Percentiles rank a stretch among this genome's conserved stretches.
These are phyloP conservation scores for Penicillium thymicola DNA, from an alignment of 2,329 filamentous ascomycete species.

Conservation along the genomic window DNA sequence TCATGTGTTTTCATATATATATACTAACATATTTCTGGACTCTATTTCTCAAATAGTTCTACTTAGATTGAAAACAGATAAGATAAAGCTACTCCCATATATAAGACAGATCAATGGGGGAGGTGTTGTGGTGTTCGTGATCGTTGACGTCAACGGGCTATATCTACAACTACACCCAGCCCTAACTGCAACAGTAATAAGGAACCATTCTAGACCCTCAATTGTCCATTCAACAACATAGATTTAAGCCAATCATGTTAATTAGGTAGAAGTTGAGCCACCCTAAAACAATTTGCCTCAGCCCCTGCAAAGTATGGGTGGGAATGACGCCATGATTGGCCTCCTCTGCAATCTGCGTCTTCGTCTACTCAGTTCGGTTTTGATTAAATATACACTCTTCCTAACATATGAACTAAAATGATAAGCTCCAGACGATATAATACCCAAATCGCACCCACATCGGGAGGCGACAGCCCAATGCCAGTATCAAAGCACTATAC, in stretches of 20 bases:
- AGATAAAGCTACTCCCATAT: neutral
- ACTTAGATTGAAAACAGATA: neutral
- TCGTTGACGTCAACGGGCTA: neutral
- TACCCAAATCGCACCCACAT: neutral
- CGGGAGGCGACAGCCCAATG: slow-evolving; percentile 3
- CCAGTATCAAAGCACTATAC: slow-evolving; percentile 7
- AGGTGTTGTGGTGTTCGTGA: neutral
- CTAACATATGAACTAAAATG: neutral
- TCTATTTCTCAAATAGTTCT: neutral
- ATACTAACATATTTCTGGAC: too few relatives aligned
- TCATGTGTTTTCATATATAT: neutral
- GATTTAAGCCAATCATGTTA: neutral
- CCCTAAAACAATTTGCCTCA: neutral
- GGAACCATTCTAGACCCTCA: neutral
- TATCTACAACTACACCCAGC: neutral
- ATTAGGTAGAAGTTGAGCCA: neutral
- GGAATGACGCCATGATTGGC: slow-evolving; percentile 6
- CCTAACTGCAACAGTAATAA: neutral
- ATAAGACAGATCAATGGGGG: neutral
- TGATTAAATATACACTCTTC: neutral
- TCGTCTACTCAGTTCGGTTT: neutral
- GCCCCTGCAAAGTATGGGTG: neutral
- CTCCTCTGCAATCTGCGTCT: neutral
- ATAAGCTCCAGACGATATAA: neutral
- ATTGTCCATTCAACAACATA: neutral